These are phyloP conservation scores for Metschnikowia chrysomelidarum DNA, from an alignment of 805 yeast species.

Conservation along the genomic window DNA sequence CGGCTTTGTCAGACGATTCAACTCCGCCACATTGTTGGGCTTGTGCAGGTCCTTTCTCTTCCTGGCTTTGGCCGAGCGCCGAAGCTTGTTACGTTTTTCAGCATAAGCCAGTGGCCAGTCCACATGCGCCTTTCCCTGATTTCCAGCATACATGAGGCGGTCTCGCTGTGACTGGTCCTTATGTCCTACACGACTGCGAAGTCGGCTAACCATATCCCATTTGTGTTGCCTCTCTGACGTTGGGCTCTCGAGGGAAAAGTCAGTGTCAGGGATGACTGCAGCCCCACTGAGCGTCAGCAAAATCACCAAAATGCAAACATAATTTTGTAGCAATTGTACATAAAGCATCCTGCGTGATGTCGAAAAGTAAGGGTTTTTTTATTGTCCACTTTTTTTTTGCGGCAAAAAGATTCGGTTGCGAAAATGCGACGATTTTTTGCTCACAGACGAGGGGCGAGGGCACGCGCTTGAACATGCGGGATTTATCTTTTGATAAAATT, in stretches of 20 bases:
- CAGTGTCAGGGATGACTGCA: conserved; percentile 6
- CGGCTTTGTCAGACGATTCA: conserved; percentile 11
- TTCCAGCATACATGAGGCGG: conserved; percentile 4
- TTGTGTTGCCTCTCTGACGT: conserved; percentile 4
- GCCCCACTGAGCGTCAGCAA: conserved; percentile 5
- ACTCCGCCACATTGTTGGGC: conserved; percentile 3
- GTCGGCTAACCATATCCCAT: conserved; percentile 9
- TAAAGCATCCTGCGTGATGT: conserved; percentile 7
- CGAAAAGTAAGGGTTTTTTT: too few species aligned
- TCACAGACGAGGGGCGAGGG: too few species aligned
- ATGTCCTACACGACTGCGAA: conserved; percentile 6
- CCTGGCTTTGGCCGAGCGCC: neutral
- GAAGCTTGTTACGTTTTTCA: neutral
- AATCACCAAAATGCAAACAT: conserved; percentile 5
- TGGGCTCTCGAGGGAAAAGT: neutral
- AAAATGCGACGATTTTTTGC: too few species aligned
- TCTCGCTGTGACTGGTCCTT: conserved; percentile 4
- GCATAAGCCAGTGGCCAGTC: conserved; percentile 2
- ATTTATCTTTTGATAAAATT: too few species aligned
- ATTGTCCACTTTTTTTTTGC: too few species aligned
- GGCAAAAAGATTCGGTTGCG: too few species aligned
- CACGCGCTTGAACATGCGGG: too few species aligned
- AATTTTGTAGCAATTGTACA: conserved; percentile 5
- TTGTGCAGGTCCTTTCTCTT: conserved; percentile 1
- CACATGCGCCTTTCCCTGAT: conserved; percentile 1